phyloP scores from a whole-genome alignment of 2,329 filamentous ascomycete genomes.

The Juglanconis sp. region DNA sequence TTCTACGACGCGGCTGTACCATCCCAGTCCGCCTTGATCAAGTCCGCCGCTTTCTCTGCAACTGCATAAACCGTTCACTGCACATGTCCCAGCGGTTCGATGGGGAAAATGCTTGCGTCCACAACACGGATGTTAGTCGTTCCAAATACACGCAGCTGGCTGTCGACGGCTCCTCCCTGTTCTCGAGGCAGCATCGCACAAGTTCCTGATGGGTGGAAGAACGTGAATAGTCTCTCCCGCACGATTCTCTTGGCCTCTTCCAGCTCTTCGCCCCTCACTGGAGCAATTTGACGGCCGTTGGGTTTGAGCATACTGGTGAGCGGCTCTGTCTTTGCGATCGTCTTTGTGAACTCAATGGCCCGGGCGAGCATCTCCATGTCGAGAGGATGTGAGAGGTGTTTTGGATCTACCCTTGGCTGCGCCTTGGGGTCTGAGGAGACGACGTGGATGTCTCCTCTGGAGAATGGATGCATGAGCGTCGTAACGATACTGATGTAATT shows the following conservation, averaged over 20 bases:
- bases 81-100: not conserved
- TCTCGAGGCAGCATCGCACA: not conserved
- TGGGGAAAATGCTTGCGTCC: not conserved
- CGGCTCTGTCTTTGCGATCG: constrained; percentile 35
- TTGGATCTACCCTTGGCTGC: constrained; percentile 48
- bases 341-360: constrained; percentile 36
- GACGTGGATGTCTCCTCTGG: constrained; percentile 54
- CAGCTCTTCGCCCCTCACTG: not conserved
- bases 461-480: constrained; percentile 56
- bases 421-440: constrained; percentile 36
- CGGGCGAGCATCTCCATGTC: constrained; percentile 42
- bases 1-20: too few species aligned
- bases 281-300: constrained; percentile 4
- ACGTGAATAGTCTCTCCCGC: not conserved
- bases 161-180: not conserved
- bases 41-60: not conserved
- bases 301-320: constrained; percentile 35
- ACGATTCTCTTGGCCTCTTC: not conserved
- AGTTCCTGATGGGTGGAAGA: not conserved
- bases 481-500: constrained; percentile 51
- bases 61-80: not conserved
- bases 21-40: not conserved
- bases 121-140: not conserved
- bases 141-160: not conserved
- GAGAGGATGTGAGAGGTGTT: constrained; percentile 47